Conservation (phyloP, 1,139 yeast species). For the Yamadazyma songkhlaensis region DNA sequence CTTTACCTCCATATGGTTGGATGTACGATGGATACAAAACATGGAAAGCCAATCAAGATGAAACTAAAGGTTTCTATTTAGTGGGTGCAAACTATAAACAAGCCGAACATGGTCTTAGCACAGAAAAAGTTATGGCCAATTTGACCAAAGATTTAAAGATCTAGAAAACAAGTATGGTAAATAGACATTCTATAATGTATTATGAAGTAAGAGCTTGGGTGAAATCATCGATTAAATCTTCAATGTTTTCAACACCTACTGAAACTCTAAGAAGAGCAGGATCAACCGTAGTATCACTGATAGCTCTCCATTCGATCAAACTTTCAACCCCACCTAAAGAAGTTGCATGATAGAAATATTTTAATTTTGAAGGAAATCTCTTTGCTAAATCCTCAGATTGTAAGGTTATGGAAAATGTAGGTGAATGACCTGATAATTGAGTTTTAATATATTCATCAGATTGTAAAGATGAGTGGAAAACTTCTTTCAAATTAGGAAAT, state of each 20-base stretch:
- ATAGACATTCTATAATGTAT: no score
- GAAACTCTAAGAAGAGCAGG: slow-evolving; percentile 67
- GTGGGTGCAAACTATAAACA: slow-evolving; percentile 32
- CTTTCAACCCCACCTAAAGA: slow-evolving; percentile 95
- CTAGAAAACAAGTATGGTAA: no score
- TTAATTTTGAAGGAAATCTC: slow-evolving; percentile 61
- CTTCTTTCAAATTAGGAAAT: slow-evolving; percentile 47
- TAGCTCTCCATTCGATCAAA: slow-evolving; percentile 84
- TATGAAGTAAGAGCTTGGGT: slow-evolving; percentile 2
- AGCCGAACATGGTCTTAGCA: slow-evolving; percentile 10
- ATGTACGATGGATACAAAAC: slow-evolving; percentile 32
- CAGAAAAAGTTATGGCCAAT: slow-evolving; percentile 14
- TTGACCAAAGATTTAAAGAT: slow-evolving; percentile 7
- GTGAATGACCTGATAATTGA: slow-evolving; percentile 63
- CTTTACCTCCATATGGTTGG: slow-evolving; percentile 37
- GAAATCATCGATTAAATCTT: slow-evolving; percentile 71
- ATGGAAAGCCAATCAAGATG: slow-evolving; percentile 14
- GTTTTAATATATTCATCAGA: slow-evolving; percentile 55
- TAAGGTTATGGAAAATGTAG: slow-evolving; percentile 71
- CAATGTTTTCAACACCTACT: slow-evolving; percentile 71
- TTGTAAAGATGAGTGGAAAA: slow-evolving; percentile 78
- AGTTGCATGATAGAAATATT: slow-evolving; percentile 84
- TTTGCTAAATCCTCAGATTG: slow-evolving; percentile 54
- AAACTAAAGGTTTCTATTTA: slow-evolving; percentile 28
- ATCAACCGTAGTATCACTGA: slow-evolving; percentile 60